These are phyloP conservation scores for Xerocomus spinulosus DNA, from an alignment of 768 basidiomycete species.

Conservation along the genomic window DNA sequence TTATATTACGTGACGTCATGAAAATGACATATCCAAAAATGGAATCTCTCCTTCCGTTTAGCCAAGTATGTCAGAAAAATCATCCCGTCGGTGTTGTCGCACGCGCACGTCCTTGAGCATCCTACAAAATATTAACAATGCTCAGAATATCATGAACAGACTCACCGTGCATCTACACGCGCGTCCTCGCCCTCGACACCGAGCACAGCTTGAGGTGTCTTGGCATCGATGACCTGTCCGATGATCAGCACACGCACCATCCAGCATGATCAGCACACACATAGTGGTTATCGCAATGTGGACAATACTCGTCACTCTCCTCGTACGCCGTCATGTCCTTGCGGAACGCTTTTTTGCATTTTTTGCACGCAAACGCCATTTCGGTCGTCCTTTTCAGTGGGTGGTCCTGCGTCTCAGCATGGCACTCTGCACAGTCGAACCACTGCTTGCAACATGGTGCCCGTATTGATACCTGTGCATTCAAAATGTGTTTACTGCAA, in stretches of 20 bases:
- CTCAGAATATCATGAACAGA: background rate
- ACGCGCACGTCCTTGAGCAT: conserved; percentile 88
- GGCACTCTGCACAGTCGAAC: conserved; percentile 97
- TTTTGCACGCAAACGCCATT: conserved; percentile 82
- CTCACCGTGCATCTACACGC: conserved; percentile 79
- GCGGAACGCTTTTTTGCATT: conserved; percentile 92
- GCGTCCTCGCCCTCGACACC: conserved; percentile 91
- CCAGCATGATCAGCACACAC: conserved; percentile 44
- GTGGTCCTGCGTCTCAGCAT: conserved; percentile 80
- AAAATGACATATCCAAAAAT: conserved; percentile 13
- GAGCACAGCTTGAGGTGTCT: conserved; percentile 80
- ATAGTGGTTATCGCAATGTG: conserved; percentile 97
- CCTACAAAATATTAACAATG: conserved; percentile 35
- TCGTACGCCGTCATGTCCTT: conserved; percentile 93
- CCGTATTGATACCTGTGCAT: conserved; percentile 93
- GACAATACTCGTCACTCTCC: conserved; percentile 97
- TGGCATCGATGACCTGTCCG: conserved; percentile 82
- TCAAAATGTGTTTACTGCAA: conserved; percentile 88
- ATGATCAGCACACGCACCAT: background rate
- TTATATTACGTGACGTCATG: conserved; percentile 21
- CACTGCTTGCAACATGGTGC: conserved; percentile 97
- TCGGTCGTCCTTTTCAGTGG: conserved; percentile 69
- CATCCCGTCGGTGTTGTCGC: conserved; percentile 39
- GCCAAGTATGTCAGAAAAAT: background rate
- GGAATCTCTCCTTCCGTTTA: conserved; percentile 11